Percentiles rank a stretch among this genome's conserved stretches.
phyloP scores from a whole-genome alignment of 2,329 filamentous ascomycete genomes.

The Stemphylium beticola region DNA sequence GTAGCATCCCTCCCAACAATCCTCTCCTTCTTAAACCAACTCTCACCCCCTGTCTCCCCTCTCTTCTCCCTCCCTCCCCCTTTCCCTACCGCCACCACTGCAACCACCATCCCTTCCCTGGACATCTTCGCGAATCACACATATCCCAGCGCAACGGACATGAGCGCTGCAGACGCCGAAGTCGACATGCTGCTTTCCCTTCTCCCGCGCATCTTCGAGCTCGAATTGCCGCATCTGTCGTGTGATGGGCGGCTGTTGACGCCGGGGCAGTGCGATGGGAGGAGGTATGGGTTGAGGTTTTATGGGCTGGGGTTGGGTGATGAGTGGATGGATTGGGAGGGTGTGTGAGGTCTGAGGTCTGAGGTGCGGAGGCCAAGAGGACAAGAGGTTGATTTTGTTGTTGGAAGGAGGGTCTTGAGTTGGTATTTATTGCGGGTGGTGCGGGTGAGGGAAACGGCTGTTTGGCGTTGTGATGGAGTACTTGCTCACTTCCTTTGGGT shows the following conservation, averaged over 20 bases:
- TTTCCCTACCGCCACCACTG: not conserved
- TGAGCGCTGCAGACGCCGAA: conserved; percentile 17
- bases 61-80: not conserved
- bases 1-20: no score
- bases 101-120: not conserved
- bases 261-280: conserved; percentile 22
- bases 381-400: no score
- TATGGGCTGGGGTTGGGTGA: conserved; percentile 20
- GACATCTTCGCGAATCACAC: conserved; percentile 10
- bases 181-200: conserved; percentile 11
- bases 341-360: not conserved
- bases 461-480: no score
- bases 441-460: no score
- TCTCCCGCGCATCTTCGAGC: conserved; percentile 15
- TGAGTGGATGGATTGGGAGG: conserved; percentile 14
- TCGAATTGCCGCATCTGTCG: conserved; percentile 5
- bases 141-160: conserved; percentile 14
- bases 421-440: not conserved
- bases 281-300: conserved; percentile 25
- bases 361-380: no score
- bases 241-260: conserved; percentile 24
- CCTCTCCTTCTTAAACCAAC: no score
- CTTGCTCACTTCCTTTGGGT: no score
- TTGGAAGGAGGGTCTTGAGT: no score
- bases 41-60: not conserved